Evolutionary conservation across 2,329 filamentous ascomycete genomes (phyloP).

Genomic region (Hypoxylon sp.): DNA sequence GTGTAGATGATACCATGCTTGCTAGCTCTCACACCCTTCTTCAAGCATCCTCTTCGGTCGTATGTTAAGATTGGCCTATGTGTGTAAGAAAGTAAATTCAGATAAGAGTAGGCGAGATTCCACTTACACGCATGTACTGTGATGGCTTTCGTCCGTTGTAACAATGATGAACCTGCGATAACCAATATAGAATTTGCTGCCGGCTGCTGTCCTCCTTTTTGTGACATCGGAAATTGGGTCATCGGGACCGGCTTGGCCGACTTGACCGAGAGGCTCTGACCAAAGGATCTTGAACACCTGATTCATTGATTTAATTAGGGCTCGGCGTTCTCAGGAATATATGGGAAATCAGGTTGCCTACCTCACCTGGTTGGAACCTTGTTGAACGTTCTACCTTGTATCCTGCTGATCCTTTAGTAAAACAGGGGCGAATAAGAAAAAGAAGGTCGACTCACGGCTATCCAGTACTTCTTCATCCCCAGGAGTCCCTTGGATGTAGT

Average conservation of each 20-base stretch:
- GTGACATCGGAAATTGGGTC: slow-evolving; percentile 52
- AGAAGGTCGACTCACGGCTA: slow-evolving; percentile 41
- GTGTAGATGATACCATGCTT: slow-evolving; percentile 69
- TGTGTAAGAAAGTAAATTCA: slow-evolving; percentile 39
- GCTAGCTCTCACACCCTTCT: slow-evolving; percentile 65
- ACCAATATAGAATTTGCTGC: slow-evolving; percentile 62
- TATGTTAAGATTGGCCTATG: slow-evolving; percentile 70
- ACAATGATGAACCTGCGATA: slow-evolving; percentile 70
- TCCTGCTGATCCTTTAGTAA: slow-evolving; percentile 46
- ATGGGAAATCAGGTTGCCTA: slow-evolving; percentile 27
- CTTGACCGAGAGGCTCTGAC: slow-evolving; percentile 65
- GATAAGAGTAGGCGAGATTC: neutral
- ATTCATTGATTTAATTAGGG: slow-evolving; percentile 12
- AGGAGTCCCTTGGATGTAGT: slow-evolving; percentile 49
- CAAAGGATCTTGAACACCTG: slow-evolving; percentile 71
- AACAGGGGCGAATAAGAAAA: neutral
- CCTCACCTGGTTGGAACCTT: slow-evolving; percentile 53
- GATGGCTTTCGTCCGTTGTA: slow-evolving; percentile 66
- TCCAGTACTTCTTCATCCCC: slow-evolving; percentile 47
- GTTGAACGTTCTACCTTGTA: slow-evolving; percentile 50
- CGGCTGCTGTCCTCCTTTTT: slow-evolving; percentile 55
- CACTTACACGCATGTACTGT: slow-evolving; percentile 70
- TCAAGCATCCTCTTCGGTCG: slow-evolving; percentile 65
- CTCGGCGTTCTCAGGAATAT: neutral
- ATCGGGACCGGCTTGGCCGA: slow-evolving; percentile 49